Evolutionary conservation across 805 yeast species (phyloP).

Genomic region (Clavispora phyllophila): DNA sequence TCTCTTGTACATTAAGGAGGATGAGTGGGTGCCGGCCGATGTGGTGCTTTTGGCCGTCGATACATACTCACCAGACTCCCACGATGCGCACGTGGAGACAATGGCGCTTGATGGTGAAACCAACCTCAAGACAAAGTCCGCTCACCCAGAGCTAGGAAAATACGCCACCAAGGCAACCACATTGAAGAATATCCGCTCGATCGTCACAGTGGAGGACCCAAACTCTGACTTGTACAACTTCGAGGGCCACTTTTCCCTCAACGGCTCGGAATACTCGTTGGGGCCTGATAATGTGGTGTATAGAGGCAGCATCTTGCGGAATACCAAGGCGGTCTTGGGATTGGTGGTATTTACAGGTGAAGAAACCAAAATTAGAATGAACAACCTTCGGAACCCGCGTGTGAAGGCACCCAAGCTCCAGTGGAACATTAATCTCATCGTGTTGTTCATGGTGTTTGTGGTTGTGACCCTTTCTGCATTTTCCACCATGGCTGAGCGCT

Average conservation of each 20-base stretch:
- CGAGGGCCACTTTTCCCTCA: conserved; percentile 64
- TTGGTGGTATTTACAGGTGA: conserved; percentile 90
- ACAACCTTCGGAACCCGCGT: conserved; percentile 83
- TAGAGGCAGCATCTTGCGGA: conserved; percentile 85
- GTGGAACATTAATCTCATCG: conserved; percentile 73
- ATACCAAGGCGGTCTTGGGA: conserved; percentile 72
- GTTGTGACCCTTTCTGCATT: conserved; percentile 73
- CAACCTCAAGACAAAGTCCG: conserved; percentile 69
- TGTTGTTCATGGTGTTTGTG: conserved; percentile 79
- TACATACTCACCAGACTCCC: conserved; percentile 50
- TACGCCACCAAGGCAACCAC: conserved; percentile 46
- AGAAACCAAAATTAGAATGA: conserved; percentile 93
- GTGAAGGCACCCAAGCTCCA: conserved; percentile 93
- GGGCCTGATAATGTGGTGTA: conserved; percentile 81
- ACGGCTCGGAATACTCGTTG: conserved; percentile 46
- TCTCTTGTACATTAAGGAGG: conserved; percentile 61
- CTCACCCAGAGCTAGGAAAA: conserved; percentile 60
- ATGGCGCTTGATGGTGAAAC: conserved; percentile 99
- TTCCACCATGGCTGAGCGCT: conserved; percentile 72
- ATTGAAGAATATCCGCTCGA: conserved; percentile 45
- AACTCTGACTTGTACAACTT: conserved; percentile 86
- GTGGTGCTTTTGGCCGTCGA: conserved; percentile 65
- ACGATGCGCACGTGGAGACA: conserved; percentile 77
- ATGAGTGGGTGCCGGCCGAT: conserved; percentile 96
- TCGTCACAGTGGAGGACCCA: conserved; percentile 80